A percentile compares a stretch with the other conserved stretches of the same genome.
These are phyloP conservation scores for Fusarium sp. DNA, from an alignment of 2,329 filamentous ascomycete species.

Conservation along the genomic window DNA sequence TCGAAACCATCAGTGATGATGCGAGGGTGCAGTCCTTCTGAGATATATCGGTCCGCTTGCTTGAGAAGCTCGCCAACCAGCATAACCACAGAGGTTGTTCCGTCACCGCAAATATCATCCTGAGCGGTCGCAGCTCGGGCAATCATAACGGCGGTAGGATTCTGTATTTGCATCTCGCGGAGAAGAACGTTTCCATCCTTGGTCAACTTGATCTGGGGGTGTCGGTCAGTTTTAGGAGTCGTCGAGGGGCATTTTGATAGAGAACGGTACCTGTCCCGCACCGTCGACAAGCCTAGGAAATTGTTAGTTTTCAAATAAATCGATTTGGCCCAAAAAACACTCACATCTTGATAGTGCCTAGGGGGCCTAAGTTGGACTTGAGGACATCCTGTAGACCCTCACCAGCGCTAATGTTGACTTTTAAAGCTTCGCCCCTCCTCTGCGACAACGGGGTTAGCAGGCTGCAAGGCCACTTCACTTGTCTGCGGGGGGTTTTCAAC, in stretches of 20 bases:
- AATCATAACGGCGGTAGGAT: constrained; percentile 93
- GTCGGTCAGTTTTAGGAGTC: constrained; percentile 49
- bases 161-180: constrained; percentile 93
- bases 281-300: constrained; percentile 74
- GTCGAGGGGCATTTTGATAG: constrained; percentile 47
- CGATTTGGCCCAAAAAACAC: constrained; percentile 15
- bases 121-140: constrained; percentile 91
- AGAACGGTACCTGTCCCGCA: constrained; percentile 71
- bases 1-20: constrained; percentile 99
- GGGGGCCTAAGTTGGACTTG: constrained; percentile 93
- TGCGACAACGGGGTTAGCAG: constrained; percentile 57
- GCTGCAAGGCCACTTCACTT: constrained; percentile 37
- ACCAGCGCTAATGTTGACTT: constrained; percentile 96
- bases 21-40: constrained; percentile 94
- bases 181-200: constrained; percentile 95
- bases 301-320: constrained; percentile 46
- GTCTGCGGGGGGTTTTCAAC: constrained; percentile 54
- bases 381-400: constrained; percentile 95
- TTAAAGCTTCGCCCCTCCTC: constrained; percentile 96
- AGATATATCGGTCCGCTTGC: constrained; percentile 96
- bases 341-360: constrained; percentile 96
- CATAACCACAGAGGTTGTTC: constrained; percentile 95
- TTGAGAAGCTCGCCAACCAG: constrained; percentile 97
- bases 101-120: constrained; percentile 98
- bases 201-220: constrained; percentile 89